A percentile compares a stretch with the other conserved stretches of the same genome.
phyloP scores from a whole-genome alignment of 805 yeast genomes.

The Geotrichum ghanense region DNA sequence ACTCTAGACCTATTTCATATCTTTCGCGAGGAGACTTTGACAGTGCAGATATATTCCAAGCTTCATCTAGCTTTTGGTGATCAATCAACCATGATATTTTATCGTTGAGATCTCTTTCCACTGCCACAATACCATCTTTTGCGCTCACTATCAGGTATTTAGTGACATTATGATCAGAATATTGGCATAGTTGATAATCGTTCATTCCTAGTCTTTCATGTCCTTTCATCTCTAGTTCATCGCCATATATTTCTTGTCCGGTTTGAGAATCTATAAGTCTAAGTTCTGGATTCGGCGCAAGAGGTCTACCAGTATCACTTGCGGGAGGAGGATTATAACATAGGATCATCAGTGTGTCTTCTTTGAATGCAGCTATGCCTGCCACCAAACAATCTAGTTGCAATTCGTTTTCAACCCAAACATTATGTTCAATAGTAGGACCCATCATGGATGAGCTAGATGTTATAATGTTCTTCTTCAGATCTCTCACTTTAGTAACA shows the following conservation, averaged over 20 bases:
- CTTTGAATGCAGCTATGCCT: conserved; percentile 68
- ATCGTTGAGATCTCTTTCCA: conserved; percentile 59
- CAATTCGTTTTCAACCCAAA: conserved; percentile 29
- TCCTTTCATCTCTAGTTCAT: conserved; percentile 58
- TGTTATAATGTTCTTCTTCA: conserved; percentile 9
- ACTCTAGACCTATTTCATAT: conserved; percentile 47
- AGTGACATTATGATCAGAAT: conserved; percentile 3
- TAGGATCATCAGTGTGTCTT: conserved; percentile 54
- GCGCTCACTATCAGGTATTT: conserved; percentile 67
- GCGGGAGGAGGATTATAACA: conserved; percentile 35
- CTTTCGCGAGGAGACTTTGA: conserved; percentile 41
- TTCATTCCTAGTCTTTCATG: conserved; percentile 56
- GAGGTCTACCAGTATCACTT: conserved; percentile 13
- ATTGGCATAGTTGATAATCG: conserved; percentile 59
- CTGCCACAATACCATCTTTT: conserved; percentile 66
- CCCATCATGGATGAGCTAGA: conserved; percentile 12
- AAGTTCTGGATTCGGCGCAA: conserved; percentile 56
- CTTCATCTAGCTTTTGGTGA: conserved; percentile 43
- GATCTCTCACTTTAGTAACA: conserved; percentile 8
- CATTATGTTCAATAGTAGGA: conserved; percentile 13
- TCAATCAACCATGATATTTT: conserved; percentile 62
- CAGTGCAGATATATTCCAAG: conserved; percentile 67
- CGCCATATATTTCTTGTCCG: conserved; percentile 67
- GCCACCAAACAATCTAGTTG: conserved; percentile 44
- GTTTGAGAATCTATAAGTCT: conserved; percentile 51